A percentile compares a stretch with the other conserved stretches of the same genome.
Conservation (phyloP, 2,329 filamentous ascomycete species). For the Coleophoma cylindrospora region DNA sequence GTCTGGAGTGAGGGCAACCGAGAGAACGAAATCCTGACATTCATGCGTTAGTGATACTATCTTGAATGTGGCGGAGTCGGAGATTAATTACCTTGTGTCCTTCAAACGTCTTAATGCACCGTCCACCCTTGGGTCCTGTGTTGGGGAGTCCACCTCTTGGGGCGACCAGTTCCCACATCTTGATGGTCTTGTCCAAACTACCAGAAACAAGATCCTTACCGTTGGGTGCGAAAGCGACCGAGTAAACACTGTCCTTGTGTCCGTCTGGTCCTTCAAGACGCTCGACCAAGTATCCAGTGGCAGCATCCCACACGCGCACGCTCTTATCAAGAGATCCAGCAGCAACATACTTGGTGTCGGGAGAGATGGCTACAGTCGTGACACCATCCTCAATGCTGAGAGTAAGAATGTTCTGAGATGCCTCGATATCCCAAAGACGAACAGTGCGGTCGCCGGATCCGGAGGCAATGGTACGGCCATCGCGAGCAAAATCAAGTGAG, state of each 20-base stretch:
- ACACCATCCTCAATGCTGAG: constrained; percentile 95
- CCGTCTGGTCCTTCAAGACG: constrained; percentile 89
- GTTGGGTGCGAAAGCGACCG: constrained; percentile 90
- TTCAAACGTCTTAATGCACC: constrained; percentile 95
- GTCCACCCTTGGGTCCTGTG: constrained; percentile 73
- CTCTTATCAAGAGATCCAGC: constrained; percentile 96
- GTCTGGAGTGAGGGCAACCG: constrained; percentile 90
- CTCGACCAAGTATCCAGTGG: constrained; percentile 80
- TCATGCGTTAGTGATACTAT: constrained; percentile 10
- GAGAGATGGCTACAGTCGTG: constrained; percentile 95
- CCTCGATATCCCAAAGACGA: constrained; percentile 91
- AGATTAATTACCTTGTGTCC: constrained; percentile 70
- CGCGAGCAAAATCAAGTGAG: constrained; percentile 89
- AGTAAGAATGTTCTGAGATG: constrained; percentile 74
- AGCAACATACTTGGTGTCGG: constrained; percentile 88
- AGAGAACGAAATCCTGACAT: constrained; percentile 85
- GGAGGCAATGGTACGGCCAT: constrained; percentile 90
- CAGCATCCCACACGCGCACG: constrained; percentile 93
- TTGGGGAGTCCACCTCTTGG: constrained; percentile 62
- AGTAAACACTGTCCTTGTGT: constrained; percentile 96
- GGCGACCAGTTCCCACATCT: constrained; percentile 93
- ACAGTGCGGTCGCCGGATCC: constrained; percentile 94
- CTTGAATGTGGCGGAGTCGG: not conserved
- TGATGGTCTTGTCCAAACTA: constrained; percentile 96
- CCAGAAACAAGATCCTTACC: constrained; percentile 91